Evolutionary conservation across 1,139 yeast species (phyloP).

Genomic region (Meyerozyma athensensis): DNA sequence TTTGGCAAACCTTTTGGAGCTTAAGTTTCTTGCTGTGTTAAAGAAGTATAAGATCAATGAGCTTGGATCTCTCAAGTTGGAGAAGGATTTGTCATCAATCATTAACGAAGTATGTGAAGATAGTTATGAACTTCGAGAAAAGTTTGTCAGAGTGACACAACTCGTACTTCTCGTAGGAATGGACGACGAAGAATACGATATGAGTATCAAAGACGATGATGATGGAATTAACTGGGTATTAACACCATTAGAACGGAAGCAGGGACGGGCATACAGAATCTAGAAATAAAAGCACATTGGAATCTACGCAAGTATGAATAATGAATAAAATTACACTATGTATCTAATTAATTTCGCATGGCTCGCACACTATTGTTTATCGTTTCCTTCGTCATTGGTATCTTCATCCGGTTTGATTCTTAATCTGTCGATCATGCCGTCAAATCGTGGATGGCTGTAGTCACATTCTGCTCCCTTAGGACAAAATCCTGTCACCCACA

Average conservation of each 20-base stretch:
- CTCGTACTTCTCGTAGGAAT: conserved; percentile 75
- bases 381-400: neutral
- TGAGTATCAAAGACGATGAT: conserved; percentile 33
- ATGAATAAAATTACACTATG: neutral
- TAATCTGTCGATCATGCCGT: conserved; percentile 39
- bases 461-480: conserved; percentile 69
- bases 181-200: conserved; percentile 70
- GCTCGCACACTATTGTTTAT: neutral
- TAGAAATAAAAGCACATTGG: conserved; percentile 3
- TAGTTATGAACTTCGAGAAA: conserved; percentile 69
- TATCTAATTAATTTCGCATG: neutral
- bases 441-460: conserved; percentile 55
- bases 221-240: conserved; percentile 71
- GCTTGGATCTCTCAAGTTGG: conserved; percentile 78
- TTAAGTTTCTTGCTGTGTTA: conserved; percentile 60
- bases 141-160: conserved; percentile 78
- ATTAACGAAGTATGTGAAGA: conserved; percentile 60
- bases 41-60: conserved; percentile 63
- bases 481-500: conserved; percentile 87
- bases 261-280: conserved; percentile 45
- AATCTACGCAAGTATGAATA: neutral
- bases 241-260: conserved; percentile 68
- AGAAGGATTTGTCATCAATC: conserved; percentile 72
- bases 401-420: conserved; percentile 45
- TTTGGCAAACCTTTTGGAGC: conserved; percentile 53